Evolutionary conservation across 495 filamentous ascomycete species (phyloP).

Genomic region (Xylaria palmicola): DNA sequence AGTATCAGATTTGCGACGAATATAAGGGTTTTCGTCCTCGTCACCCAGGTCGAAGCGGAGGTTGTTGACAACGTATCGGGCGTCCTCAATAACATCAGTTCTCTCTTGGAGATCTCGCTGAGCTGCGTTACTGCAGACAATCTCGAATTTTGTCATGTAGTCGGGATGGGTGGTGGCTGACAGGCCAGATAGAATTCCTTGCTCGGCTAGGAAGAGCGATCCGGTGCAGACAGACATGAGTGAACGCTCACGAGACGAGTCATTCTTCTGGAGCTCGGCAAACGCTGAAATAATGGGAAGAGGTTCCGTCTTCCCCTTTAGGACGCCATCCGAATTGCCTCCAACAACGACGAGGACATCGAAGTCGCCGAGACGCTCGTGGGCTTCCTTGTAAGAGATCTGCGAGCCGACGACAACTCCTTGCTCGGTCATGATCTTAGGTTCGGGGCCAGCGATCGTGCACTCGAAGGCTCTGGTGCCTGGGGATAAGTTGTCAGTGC

Average conservation of each 20-base stretch:
- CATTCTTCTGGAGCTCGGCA: conserved; percentile 63
- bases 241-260: conserved; percentile 68
- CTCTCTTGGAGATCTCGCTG: conserved; percentile 56
- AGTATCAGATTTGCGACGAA: conserved; percentile 63
- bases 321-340: conserved; percentile 51
- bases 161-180: conserved; percentile 70
- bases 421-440: conserved; percentile 62
- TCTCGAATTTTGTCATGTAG: conserved; percentile 63
- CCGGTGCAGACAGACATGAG: conserved; percentile 77
- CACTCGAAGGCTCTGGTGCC: conserved; percentile 63
- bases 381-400: conserved; percentile 63
- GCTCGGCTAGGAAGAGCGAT: conserved; percentile 66
- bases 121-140: conserved; percentile 64
- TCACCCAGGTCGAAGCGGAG: conserved; percentile 72
- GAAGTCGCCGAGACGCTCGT: conserved; percentile 63
- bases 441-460: conserved; percentile 59
- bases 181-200: conserved; percentile 69
- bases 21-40: conserved; percentile 72
- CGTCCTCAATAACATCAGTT: conserved; percentile 69
- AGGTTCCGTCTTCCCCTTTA: conserved; percentile 61
- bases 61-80: conserved; percentile 79
- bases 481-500: conserved; percentile 21
- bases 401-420: conserved; percentile 76
- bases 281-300: conserved; percentile 63
- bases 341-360: conserved; percentile 72